Base-by-base conservation (phyloP, 2,329 filamentous ascomycete species). In the Claviceps sorghi region DNA sequence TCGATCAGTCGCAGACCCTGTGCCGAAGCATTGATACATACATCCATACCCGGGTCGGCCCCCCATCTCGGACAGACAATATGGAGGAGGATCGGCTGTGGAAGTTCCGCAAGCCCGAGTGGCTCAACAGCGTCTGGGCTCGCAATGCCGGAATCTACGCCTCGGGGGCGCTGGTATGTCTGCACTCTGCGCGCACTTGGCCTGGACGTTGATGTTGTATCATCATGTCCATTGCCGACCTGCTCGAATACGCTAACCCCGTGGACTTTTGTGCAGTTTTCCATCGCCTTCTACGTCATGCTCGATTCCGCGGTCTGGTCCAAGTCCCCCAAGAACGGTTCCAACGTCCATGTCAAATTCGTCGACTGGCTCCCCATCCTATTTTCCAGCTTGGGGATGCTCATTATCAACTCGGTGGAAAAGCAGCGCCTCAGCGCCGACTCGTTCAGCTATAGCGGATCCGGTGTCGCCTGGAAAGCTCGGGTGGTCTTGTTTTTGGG, bases 321-420 rank as follows among this genome's bases (percentile, higher is more conserved):
- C 59, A 78, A 81, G 61, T 79, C 76, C 13, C 52, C 71, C 55
- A 70, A 69, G 57, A 84, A 84, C 69, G 75, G 72, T 54, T 81
- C 78, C 52, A 68, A 75, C 64, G 60, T 72, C 40, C 80, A 84
- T 69, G 72, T 85, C 61, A 79, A 72, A 58, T 85, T 83, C 61
- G 73, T 83, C 66, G 81, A 84, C 75, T 84, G 81, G 81, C 76
- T 84, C 57, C 80, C 81, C 50, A 74, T 84, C 58, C 76, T 84
- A 65, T 84, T 83, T 71, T 79, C 76, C 58, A 74, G 76, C 56
- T 71, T 84, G 56, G 81, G 82, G 57, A 84, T 84, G 79, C 73
- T 84, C 54, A 83, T 84, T 65, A 84, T 84, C 72, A 84, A 84
- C 72, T 79, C 74, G 58, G 80, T 83, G 57, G 80, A 84, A 69